A percentile compares a stretch with the other conserved stretches of the same genome.
phyloP scores from a whole-genome alignment of 257 asterid species.

The Catharanthus roseus region DNA sequence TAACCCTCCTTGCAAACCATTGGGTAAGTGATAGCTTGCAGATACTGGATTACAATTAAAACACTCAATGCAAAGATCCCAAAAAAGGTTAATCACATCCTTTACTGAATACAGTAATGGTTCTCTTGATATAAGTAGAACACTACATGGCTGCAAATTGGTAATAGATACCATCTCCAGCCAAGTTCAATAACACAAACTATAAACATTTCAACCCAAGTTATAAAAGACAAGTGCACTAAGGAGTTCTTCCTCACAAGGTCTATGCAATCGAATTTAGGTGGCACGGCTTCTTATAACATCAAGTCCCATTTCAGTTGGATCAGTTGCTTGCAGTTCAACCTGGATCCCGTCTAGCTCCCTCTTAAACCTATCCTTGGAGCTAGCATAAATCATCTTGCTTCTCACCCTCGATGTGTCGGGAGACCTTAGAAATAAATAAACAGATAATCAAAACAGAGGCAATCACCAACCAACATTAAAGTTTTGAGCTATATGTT shows the following conservation, averaged over 20 bases:
- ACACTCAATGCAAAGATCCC: slow-evolving; percentile 22
- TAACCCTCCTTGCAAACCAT: slow-evolving; percentile 18
- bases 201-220: slow-evolving; percentile 26
- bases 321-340: slow-evolving; percentile 34
- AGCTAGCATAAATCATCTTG: slow-evolving; percentile 35
- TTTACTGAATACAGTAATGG: slow-evolving; percentile 23
- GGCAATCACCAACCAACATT: not conserved
- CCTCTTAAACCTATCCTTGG: slow-evolving; percentile 33
- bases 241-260: slow-evolving; percentile 16
- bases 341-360: slow-evolving; percentile 33
- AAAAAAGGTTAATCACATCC: slow-evolving; percentile 27
- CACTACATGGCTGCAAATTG: slow-evolving; percentile 26
- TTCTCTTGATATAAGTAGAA: slow-evolving; percentile 24
- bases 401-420: slow-evolving; percentile 31
- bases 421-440: slow-evolving; percentile 19
- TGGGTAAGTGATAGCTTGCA: slow-evolving; percentile 26
- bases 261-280: slow-evolving; percentile 14
- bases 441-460: not conserved
- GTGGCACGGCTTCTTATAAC: slow-evolving; percentile 28
- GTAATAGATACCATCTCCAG: slow-evolving; percentile 30
- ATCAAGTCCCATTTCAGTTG: slow-evolving; percentile 35
- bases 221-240: slow-evolving; percentile 21
- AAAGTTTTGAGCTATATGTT: not conserved
- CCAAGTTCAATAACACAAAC: slow-evolving; percentile 35
- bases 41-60: slow-evolving; percentile 21